Evolutionary conservation across 2,329 filamentous ascomycete genomes (phyloP).

Genomic region (Aureobasidium subglaciale): DNA sequence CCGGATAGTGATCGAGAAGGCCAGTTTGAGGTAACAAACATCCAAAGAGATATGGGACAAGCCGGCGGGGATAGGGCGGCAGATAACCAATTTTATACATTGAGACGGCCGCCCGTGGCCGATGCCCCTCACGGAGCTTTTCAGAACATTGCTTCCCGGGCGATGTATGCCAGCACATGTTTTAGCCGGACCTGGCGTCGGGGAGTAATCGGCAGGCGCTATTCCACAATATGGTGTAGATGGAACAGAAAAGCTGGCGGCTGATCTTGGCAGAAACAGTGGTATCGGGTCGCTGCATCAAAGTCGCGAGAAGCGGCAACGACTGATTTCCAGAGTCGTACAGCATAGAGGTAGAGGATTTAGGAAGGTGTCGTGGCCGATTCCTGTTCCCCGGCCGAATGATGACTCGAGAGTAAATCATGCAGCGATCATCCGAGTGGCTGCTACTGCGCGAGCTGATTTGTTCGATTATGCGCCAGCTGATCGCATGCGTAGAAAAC

Average conservation of each 20-base stretch:
- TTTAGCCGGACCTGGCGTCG: constrained; percentile 6
- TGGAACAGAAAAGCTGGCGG: constrained; percentile 1
- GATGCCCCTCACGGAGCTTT: background rate
- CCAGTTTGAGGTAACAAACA: background rate
- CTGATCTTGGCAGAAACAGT: constrained; percentile 11
- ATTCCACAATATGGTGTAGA: constrained; percentile 5
- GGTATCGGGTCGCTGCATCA: constrained; percentile 8
- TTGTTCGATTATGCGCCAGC: constrained; percentile 8
- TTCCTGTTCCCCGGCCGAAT: constrained; percentile 12
- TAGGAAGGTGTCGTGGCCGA: constrained; percentile 4
- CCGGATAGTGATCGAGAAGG: background rate
- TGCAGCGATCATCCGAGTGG: constrained; percentile 15
- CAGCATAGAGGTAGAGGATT: constrained; percentile 6
- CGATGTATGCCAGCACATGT: constrained; percentile 11
- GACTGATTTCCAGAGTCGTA: constrained; percentile 3
- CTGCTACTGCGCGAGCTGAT: background rate
- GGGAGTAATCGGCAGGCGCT: constrained; percentile 13
- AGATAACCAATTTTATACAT: background rate
- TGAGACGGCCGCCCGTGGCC: background rate
- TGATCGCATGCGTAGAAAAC: constrained; percentile 8
- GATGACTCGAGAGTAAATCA: constrained; percentile 2
- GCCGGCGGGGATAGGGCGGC: background rate
- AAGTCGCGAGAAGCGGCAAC: constrained; percentile 9
- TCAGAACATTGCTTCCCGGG: background rate
- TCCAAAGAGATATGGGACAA: constrained; percentile 6